phyloP scores from a whole-genome alignment of 768 basidiomycete genomes.

The Amanita pseudoporphyria region DNA sequence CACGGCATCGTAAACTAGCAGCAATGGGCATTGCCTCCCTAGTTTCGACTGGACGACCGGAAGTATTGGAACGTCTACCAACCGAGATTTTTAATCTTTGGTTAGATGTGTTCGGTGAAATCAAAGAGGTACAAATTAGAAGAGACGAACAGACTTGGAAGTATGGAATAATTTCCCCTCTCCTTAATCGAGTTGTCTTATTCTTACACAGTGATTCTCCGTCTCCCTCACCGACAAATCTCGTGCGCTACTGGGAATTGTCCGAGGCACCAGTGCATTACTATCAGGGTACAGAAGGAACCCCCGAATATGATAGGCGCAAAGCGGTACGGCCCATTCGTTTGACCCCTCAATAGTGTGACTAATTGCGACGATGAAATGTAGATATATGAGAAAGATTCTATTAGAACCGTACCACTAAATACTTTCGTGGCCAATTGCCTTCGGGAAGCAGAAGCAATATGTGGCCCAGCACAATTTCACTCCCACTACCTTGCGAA shows the following conservation, averaged over 20 bases:
- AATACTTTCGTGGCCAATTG: constrained; percentile 46
- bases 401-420: constrained; percentile 59
- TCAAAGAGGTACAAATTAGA: constrained; percentile 53
- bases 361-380: constrained; percentile 6
- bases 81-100: constrained; percentile 79
- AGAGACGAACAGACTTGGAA: constrained; percentile 14
- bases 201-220: constrained; percentile 10
- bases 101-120: constrained; percentile 82
- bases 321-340: constrained; percentile 39
- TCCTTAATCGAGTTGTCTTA: neutral
- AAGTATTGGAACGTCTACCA: constrained; percentile 62
- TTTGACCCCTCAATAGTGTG: constrained; percentile 4
- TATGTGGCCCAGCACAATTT: constrained; percentile 49
- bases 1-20: constrained; percentile 71
- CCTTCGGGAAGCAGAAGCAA: constrained; percentile 54
- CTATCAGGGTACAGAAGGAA: constrained; percentile 57
- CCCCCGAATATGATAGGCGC: constrained; percentile 69
- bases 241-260: constrained; percentile 65
- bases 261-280: constrained; percentile 47
- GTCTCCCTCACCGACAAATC: constrained; percentile 26
- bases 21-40: constrained; percentile 77
- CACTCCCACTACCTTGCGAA: constrained; percentile 49
- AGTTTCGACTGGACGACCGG: constrained; percentile 62
- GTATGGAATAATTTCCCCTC: constrained; percentile 18
- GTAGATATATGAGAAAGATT: constrained; percentile 64